Evolutionary conservation across 306 rosid species (phyloP).

Genomic region (Castanospermum australe): DNA sequence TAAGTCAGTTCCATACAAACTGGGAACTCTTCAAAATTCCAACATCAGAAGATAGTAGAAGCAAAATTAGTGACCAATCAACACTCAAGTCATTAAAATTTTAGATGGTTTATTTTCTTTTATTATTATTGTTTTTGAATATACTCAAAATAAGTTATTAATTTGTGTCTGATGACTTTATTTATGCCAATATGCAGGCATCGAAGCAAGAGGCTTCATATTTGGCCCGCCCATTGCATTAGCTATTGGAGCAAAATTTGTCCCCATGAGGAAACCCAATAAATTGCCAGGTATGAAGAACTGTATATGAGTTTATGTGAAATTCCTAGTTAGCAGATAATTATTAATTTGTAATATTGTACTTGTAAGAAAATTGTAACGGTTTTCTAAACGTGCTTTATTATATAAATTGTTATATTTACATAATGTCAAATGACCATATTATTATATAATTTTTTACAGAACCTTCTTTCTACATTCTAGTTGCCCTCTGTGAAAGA

Average conservation of each 20-base stretch:
- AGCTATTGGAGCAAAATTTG: constrained; percentile 96
- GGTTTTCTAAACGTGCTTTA: too few relatives aligned
- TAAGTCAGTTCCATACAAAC: neutral
- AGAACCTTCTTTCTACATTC: too few relatives aligned
- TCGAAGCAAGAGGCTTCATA: constrained; percentile 98
- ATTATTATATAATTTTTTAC: too few relatives aligned
- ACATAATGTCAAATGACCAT: too few relatives aligned
- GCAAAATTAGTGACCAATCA: neutral
- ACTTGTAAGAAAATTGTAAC: too few relatives aligned
- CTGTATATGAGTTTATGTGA: neutral
- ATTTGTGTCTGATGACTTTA: constrained; percentile 13
- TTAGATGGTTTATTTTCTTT: neutral
- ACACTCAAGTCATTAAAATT: neutral
- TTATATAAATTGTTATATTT: too few relatives aligned
- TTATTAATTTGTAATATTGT: neutral
- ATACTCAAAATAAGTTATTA: neutral
- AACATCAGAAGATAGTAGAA: neutral
- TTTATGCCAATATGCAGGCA: constrained; percentile 47
- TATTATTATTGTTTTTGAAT: neutral
- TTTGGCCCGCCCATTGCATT: constrained; percentile 99
- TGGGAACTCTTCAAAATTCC: neutral
- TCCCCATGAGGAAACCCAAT: constrained; percentile 97
- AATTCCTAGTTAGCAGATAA: constrained; percentile 10
- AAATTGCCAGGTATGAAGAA: constrained; percentile 81
- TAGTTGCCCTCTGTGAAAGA: too few relatives aligned